phyloP scores from a whole-genome alignment of 2,329 filamentous ascomycete genomes.

The Scleromitrula shiraiana region DNA sequence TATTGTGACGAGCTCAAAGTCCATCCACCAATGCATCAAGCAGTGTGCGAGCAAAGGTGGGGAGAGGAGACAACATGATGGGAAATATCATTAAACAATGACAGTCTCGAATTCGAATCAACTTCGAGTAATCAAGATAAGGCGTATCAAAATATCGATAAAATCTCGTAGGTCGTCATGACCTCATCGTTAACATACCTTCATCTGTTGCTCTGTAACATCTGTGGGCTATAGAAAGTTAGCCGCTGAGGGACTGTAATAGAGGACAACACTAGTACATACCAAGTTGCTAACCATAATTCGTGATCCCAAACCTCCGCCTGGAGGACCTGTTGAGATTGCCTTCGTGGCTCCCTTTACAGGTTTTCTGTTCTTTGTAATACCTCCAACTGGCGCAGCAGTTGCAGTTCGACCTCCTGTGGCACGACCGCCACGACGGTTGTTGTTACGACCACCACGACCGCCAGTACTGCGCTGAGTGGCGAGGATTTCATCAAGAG shows the following conservation, averaged over 20 bases:
- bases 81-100: conserved; percentile 18
- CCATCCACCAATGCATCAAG: conserved; percentile 32
- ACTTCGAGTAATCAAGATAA: conserved; percentile 8
- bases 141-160: conserved; percentile 53
- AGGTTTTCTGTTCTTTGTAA: conserved; percentile 66
- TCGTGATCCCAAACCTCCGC: conserved; percentile 69
- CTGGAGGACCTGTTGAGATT: conserved; percentile 55
- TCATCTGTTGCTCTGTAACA: conserved; percentile 94
- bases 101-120: conserved; percentile 11
- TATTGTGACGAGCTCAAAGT: conserved; percentile 55
- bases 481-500: conserved; percentile 93
- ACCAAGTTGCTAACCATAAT: conserved; percentile 82
- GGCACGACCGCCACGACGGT: conserved; percentile 38
- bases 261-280: conserved; percentile 36
- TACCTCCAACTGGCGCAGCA: conserved; percentile 69
- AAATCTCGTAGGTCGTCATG: conserved; percentile 59
- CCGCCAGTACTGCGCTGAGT: conserved; percentile 35
- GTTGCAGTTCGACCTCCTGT: conserved; percentile 35
- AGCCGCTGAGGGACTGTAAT: background rate
- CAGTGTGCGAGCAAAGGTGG: conserved; percentile 23
- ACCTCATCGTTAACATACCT: conserved; percentile 98
- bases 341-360: conserved; percentile 53
- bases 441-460: conserved; percentile 34
- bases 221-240: conserved; percentile 65
- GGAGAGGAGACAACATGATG: conserved; percentile 34